Evolutionary conservation across 208 protist species (phyloP).

Genomic region (Kentomonas sorsogonicus): DNA sequence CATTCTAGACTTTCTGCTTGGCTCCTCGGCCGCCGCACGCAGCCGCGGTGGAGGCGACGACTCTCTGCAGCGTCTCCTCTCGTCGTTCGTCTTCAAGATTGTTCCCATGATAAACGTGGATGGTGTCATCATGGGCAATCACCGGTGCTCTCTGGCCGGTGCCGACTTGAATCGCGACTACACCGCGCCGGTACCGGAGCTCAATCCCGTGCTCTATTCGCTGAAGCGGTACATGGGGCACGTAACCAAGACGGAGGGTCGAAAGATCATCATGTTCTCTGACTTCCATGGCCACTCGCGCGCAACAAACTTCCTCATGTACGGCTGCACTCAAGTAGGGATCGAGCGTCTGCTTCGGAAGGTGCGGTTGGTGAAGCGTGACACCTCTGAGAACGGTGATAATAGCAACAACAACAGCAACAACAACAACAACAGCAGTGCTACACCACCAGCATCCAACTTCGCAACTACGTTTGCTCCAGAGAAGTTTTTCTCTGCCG

Average conservation of each 20-base stretch:
- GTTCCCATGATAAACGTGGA: constrained; percentile 98
- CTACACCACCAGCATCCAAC: not conserved
- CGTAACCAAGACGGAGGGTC: constrained; percentile 53
- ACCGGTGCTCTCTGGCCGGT: constrained; percentile 93
- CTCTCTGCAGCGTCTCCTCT: constrained; percentile 33
- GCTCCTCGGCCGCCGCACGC: constrained; percentile 1
- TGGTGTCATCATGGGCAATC: constrained; percentile 97
- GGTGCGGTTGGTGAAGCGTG: not conserved
- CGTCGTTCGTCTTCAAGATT: constrained; percentile 90
- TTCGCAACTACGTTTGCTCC: constrained; percentile 11
- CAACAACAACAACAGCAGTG: not conserved
- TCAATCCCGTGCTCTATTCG: constrained; percentile 82
- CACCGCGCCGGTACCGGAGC: constrained; percentile 39
- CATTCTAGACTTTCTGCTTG: constrained; percentile 83
- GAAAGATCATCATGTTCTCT: constrained; percentile 79
- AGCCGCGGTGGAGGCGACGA: constrained; percentile 6
- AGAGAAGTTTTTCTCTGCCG: constrained; percentile 73
- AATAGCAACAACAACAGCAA: not conserved
- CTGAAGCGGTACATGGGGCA: constrained; percentile 74
- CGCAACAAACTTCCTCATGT: constrained; percentile 94
- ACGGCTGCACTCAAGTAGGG: constrained; percentile 80
- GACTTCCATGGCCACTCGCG: constrained; percentile 96
- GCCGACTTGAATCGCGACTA: constrained; percentile 96
- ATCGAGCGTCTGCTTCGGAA: constrained; percentile 5
- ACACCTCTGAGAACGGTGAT: too few relatives aligned